Evolutionary conservation across 2,329 filamentous ascomycete species (phyloP).

Genomic region (Fusarium heterosporum): DNA sequence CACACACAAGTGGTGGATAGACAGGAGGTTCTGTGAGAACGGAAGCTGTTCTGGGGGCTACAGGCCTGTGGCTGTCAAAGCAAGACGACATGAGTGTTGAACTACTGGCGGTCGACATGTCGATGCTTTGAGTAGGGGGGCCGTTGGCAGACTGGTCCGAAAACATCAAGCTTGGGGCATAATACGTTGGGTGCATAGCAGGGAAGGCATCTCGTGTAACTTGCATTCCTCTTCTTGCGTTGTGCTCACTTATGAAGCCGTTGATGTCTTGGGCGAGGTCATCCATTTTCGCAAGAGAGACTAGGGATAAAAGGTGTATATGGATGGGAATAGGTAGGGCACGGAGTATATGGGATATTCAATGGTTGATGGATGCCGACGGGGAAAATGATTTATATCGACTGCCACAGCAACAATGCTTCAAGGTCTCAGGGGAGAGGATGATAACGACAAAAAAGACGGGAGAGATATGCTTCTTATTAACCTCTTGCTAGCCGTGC

Average conservation of each 20-base stretch:
- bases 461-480: constrained; percentile 29
- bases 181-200: constrained; percentile 10
- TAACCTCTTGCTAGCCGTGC: neutral
- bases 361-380: neutral
- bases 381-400: neutral
- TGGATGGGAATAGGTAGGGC: neutral
- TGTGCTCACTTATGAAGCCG: constrained; percentile 31
- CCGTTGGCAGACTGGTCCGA: constrained; percentile 11
- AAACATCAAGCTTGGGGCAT: constrained; percentile 29
- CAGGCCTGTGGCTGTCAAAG: constrained; percentile 10
- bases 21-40: constrained; percentile 40
- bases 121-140: constrained; percentile 13
- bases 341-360: neutral
- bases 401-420: neutral
- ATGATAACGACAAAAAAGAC: neutral
- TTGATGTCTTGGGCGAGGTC: constrained; percentile 30
- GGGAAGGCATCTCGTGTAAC: constrained; percentile 3
- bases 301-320: neutral
- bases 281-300: constrained; percentile 7
- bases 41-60: constrained; percentile 18
- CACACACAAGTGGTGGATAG: constrained; percentile 51
- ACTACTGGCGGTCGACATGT: constrained; percentile 27
- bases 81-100: constrained; percentile 23
- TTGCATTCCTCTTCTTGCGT: constrained; percentile 17
- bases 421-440: neutral